Conservation (phyloP, 352 stramenopile species). For the Globisporangium camurandrum region DNA sequence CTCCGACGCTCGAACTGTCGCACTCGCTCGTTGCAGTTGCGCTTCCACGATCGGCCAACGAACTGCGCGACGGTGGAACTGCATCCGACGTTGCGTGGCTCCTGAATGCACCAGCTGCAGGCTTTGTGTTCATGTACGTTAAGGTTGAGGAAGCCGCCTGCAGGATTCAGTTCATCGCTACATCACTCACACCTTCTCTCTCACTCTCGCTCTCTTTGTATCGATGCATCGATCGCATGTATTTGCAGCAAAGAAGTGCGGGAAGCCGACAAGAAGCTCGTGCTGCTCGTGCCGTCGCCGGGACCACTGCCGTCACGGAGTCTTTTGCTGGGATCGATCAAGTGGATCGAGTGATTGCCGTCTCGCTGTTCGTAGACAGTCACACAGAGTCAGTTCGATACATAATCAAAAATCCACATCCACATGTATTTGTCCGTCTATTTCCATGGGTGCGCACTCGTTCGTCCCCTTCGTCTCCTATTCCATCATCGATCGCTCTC, state of each 20-base stretch:
- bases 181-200: background rate
- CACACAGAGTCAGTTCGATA: no score
- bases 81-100: constrained; percentile 51
- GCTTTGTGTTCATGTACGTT: constrained; percentile 82
- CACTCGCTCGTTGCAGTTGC: constrained; percentile 72
- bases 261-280: constrained; percentile 64
- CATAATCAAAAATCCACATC: no score
- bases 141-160: background rate
- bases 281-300: constrained; percentile 78
- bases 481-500: no score
- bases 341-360: constrained; percentile 71
- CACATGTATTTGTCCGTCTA: no score
- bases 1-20: constrained; percentile 63
- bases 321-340: constrained; percentile 74
- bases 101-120: constrained; percentile 47
- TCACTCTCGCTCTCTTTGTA: background rate
- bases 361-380: no score
- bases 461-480: no score
- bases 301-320: constrained; percentile 73
- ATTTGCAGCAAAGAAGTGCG: constrained; percentile 63
- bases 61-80: constrained; percentile 27
- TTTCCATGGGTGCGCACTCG: no score
- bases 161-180: background rate
- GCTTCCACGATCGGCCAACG: constrained; percentile 29
- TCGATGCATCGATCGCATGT: background rate